Base-by-base conservation (phyloP, 495 filamentous ascomycete species). In the Penicillium angulare region DNA sequence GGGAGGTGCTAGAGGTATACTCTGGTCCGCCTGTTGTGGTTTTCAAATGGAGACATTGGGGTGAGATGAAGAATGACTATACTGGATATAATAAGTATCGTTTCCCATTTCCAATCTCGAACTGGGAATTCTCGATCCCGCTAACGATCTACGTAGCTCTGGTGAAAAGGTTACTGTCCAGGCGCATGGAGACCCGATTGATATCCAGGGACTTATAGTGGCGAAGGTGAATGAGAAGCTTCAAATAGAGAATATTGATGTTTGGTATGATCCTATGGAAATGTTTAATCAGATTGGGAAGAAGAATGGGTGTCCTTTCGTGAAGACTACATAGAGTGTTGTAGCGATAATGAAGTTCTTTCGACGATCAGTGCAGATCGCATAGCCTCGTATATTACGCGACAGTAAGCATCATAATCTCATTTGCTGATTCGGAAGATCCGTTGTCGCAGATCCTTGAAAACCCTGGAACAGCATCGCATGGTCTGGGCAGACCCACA, bases 1-100 rank as follows among this genome's bases (percentile, higher is more conserved):
- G 83, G 82, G 84, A 86, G 69, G 83, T 86, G 17, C 62, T 80
- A 12, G 84, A 86, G 67, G 82, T 87, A 2, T 85, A 81, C 56
- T 75, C 74, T 34, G 82, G 79, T 0, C 82, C 81, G 33, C 83
- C 84, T 17, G 62, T 64, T 44, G 84, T 87, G 4, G 65, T 74
- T 1, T 83, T 85, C 57, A 73, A 73, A 45, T 86, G 83, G 83
- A 61, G 83, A 23, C 84, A 87, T 55, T 86, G 84, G 83, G 83
- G 83, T 2, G 61, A 63, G 9, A 84, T 86, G 76, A 79, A 77
- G 65, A 77, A 76, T 54, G 83, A 86, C 62, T 86, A 86, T 64
- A 72, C 78, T 0, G 81, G 81, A 23, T 67, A 73, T 31, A 84
- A 86, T 49, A 68, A 79, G 83, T 84, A 56, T 6, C 46, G 74